Percentiles rank a stretch among this genome's conserved stretches.
Conservation (phyloP, 768 basidiomycete genomes). For the Naganishia vishniacii region DNA sequence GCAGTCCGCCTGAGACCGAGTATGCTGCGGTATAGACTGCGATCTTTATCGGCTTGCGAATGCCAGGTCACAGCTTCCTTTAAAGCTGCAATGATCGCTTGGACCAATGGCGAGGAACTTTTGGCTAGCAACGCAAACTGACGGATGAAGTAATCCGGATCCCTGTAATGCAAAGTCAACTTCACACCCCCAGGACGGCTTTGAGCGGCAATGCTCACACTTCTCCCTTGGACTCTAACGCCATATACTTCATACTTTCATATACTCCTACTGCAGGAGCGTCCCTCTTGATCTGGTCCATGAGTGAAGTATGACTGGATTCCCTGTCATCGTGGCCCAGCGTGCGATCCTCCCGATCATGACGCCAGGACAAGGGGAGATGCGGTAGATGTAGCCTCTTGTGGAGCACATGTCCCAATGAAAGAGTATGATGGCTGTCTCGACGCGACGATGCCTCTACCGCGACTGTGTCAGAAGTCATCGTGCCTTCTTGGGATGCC, state of each 20-base stretch:
- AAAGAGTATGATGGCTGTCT: conserved; percentile 6
- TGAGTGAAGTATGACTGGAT: conserved; percentile 36
- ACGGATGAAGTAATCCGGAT: conserved; percentile 35
- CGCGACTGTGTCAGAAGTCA: conserved; percentile 1
- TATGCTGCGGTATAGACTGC: conserved; percentile 26
- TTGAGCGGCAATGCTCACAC: conserved; percentile 27
- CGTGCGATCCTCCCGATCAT: neutral
- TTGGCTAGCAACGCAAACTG: conserved; percentile 40
- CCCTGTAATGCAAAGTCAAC: conserved; percentile 28
- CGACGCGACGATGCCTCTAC: conserved; percentile 14
- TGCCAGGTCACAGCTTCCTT: conserved; percentile 32
- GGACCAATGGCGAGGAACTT: conserved; percentile 33
- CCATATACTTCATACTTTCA: conserved; percentile 44
- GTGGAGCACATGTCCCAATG: conserved; percentile 11
- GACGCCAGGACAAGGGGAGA: conserved; percentile 13
- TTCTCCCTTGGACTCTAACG: conserved; percentile 37
- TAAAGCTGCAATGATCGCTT: conserved; percentile 28
- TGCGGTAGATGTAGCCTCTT: conserved; percentile 22
- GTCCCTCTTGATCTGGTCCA: conserved; percentile 38
- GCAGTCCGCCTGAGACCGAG: neutral
- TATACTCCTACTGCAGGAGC: conserved; percentile 45
- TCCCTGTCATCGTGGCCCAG: conserved; percentile 5
- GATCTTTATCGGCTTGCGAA: conserved; percentile 29
- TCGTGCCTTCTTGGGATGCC: conserved; percentile 1
- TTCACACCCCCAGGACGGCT: neutral